Base-by-base conservation (phyloP, 345 rosid species). In the Conringia planisiliqua region DNA sequence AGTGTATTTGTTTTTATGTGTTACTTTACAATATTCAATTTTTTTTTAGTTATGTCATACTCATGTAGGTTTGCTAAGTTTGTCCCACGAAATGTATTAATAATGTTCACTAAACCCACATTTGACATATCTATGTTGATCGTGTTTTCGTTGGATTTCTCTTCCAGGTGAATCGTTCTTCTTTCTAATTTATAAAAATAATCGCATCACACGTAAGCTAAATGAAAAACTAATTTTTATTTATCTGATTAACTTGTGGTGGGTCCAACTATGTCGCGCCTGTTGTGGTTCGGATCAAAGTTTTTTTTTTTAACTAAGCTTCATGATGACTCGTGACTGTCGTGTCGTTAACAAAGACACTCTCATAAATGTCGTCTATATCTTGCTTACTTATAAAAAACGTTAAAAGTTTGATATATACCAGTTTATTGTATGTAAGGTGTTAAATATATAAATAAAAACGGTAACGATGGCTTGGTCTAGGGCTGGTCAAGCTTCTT, bases 261-360 rank as follows among this genome's bases (percentile, higher is more conserved):
- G 66, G 80, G 80, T 62, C 75, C 75, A 76, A 70, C 33, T 4
- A 27, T 35, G 76, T 69, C 70, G 56, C 74, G 55, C 47, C 60
- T 68, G 65, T 36, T 59, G 62, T 7, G 56, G 47, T 52, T 51
- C 3, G 43, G 69, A 60, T 39, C n/a, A 67, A 33, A 56, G 4
- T 4, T 18, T 51, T 29, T 62, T 51, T 29, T 62, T n/a, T 11
- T 17, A 62, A 29, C 50, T 20, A 43, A 51, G 58, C 32, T 62
- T 58, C 60, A 44, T 55, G 62, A 55, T 77, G 76, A 77, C 67
- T 71, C 68, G 70, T 71, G n/a, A 71, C 48, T 30, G 11, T 71
- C 77, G 81, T 71, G 81, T 77, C 80, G 62, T 20, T 1, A 57
- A 71, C 62, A 32, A 43, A 77, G 65, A 48, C 72, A 58, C 46